phyloP scores from a whole-genome alignment of 352 stramenopile species.

The Phytophthora palmivora region DNA sequence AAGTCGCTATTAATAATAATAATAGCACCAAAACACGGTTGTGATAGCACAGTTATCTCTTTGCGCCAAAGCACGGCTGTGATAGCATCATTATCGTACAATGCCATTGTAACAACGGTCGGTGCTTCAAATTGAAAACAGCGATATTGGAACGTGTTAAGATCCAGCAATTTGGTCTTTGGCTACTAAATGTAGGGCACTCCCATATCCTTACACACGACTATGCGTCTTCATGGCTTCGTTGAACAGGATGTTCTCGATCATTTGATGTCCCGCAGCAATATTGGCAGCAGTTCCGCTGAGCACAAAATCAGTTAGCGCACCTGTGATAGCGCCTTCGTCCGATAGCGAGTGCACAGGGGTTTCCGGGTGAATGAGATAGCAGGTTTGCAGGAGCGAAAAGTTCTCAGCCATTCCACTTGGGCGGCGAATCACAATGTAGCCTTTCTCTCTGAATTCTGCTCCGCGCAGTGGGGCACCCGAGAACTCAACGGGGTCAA shows the following conservation, averaged over 20 bases:
- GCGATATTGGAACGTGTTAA: no score
- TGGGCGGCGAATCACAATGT: constrained; percentile 57
- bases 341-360: constrained; percentile 34
- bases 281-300: constrained; percentile 45
- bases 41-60: no score
- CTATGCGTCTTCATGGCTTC: constrained; percentile 43
- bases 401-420: constrained; percentile 33
- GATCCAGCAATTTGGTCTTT: no score
- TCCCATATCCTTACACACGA: constrained; percentile 21
- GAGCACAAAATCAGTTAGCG: constrained; percentile 51
- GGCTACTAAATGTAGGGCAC: no score
- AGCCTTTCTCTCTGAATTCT: constrained; percentile 63
- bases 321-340: constrained; percentile 36
- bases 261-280: constrained; percentile 54
- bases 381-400: constrained; percentile 59
- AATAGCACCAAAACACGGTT: no score
- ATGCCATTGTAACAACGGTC: no score
- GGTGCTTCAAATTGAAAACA: no score
- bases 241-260: constrained; percentile 59
- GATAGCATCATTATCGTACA: no score
- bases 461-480: constrained; percentile 47
- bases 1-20: no score
- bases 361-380: constrained; percentile 59
- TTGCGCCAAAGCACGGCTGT: no score
- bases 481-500: constrained; percentile 63